phyloP scores from a whole-genome alignment of 805 yeast genomes.

The Yarrowia hollandica region DNA sequence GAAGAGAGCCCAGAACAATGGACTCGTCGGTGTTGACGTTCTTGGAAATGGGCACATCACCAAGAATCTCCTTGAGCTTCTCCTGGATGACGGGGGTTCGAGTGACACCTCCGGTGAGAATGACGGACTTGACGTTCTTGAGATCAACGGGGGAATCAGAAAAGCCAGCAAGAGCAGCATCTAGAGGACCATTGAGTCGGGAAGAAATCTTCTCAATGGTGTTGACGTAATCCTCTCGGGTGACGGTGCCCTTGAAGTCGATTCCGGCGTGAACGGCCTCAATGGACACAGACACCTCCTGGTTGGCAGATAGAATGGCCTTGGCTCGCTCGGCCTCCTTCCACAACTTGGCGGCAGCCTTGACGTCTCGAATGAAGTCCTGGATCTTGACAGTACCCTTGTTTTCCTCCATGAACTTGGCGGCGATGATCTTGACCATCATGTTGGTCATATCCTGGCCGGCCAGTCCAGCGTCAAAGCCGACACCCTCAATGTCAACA shows the following conservation, averaged over 20 bases:
- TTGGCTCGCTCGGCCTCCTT: conserved; percentile 90
- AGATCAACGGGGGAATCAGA: conserved; percentile 36
- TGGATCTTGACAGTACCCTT: conserved; percentile 42
- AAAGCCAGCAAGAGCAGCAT: conserved; percentile 39
- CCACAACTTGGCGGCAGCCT: conserved; percentile 65
- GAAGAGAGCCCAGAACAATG: conserved; percentile 85
- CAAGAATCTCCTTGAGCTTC: conserved; percentile 47
- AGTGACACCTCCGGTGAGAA: conserved; percentile 86
- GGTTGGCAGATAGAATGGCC: conserved; percentile 80
- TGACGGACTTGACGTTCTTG: conserved; percentile 58
- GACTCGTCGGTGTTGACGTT: conserved; percentile 96
- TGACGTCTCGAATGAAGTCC: conserved; percentile 49
- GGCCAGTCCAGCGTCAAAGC: conserved; percentile 65
- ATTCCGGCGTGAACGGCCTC: conserved; percentile 73
- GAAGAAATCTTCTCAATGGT: conserved; percentile 47
- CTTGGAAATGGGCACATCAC: conserved; percentile 64
- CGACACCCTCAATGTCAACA: conserved; percentile 70
- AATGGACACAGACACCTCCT: conserved; percentile 71
- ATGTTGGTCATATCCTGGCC: conserved; percentile 73
- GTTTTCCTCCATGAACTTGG: conserved; percentile 53
- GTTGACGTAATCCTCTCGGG: conserved; percentile 81
- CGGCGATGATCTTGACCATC: conserved; percentile 59
- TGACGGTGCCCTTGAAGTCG: conserved; percentile 67
- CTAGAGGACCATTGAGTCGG: conserved; percentile 52
- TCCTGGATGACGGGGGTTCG: conserved; percentile 86